Percentiles rank a stretch among this genome's conserved stretches.
phyloP scores from a whole-genome alignment of 129 eudicot genomes.

The Centrapalus pauciflorus region DNA sequence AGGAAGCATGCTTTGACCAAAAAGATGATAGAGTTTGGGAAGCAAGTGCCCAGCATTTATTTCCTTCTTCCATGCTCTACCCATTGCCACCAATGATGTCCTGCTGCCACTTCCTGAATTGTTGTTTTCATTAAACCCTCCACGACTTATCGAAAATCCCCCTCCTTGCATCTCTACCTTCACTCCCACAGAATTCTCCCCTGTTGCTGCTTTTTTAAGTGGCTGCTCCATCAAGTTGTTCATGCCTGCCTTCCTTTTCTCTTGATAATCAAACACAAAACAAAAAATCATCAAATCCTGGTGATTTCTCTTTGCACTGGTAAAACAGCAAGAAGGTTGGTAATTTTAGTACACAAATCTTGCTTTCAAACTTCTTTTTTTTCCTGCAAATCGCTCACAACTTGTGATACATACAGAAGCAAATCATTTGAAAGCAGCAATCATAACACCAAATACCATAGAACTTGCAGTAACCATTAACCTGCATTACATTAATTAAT shows the following conservation, averaged over 20 bases:
- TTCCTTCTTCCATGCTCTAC: slow-evolving; percentile 74
- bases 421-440: no score
- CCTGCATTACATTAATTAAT: no score
- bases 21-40: slow-evolving; percentile 49
- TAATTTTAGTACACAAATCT: no score
- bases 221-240: slow-evolving; percentile 74
- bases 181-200: slow-evolving; percentile 44
- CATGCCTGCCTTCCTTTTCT: slow-evolving; percentile 71
- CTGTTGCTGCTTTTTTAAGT: slow-evolving; percentile 60
- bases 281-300: neutral
- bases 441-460: no score
- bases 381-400: no score
- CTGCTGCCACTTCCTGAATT: slow-evolving; percentile 43
- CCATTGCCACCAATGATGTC: slow-evolving; percentile 34
- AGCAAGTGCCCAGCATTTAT: slow-evolving; percentile 49
- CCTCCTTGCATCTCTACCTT: slow-evolving; percentile 52
- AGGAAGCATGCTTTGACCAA: slow-evolving; percentile 76
- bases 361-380: no score
- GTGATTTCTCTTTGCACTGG: no score
- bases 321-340: no score
- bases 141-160: slow-evolving; percentile 46
- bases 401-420: no score
- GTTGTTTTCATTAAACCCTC: slow-evolving; percentile 37
- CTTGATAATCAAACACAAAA: slow-evolving; percentile 31
- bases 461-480: no score